Evolutionary conservation across 2,329 filamentous ascomycete species (phyloP).

Genomic region (Dactylellina leptospora): DNA sequence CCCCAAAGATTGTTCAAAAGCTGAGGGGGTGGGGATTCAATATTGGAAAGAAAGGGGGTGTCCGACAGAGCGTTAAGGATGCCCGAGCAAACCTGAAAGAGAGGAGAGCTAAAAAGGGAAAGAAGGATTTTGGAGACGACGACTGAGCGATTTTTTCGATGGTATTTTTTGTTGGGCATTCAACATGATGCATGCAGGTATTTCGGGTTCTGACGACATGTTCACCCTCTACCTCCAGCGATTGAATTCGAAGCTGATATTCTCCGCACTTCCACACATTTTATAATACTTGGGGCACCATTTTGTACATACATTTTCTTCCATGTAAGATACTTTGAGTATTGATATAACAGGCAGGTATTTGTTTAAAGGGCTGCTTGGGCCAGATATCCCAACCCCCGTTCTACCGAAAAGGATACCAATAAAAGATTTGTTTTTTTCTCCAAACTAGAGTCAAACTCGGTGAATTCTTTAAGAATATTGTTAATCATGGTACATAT

Average conservation of each 20-base stretch:
- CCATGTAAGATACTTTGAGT: constrained; percentile 21
- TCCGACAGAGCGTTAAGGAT: constrained; percentile 56
- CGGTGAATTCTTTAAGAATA: too few species aligned
- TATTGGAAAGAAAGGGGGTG: constrained; percentile 77
- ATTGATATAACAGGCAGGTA: constrained; percentile 19
- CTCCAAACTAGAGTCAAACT: too few species aligned
- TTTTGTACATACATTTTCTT: constrained; percentile 32
- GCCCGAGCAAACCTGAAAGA: constrained; percentile 36
- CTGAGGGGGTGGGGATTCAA: constrained; percentile 91
- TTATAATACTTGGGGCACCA: constrained; percentile 13
- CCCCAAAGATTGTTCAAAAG: constrained; percentile 91
- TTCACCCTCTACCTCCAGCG: too few species aligned
- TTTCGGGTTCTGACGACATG: not conserved
- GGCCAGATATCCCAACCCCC: too few species aligned
- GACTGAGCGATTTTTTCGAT: not conserved
- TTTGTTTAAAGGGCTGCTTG: too few species aligned
- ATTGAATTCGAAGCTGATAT: not conserved
- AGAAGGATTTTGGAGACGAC: constrained; percentile 27
- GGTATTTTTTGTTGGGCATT: not conserved
- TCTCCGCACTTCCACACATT: constrained; percentile 39
- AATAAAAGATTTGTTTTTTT: too few species aligned
- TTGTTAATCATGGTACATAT: too few species aligned
- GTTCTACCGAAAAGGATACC: too few species aligned
- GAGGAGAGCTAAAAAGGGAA: constrained; percentile 24
- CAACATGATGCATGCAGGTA: too few species aligned